Base-by-base conservation (phyloP, 805 yeast species). In the Sugiyamaella marilandica region DNA sequence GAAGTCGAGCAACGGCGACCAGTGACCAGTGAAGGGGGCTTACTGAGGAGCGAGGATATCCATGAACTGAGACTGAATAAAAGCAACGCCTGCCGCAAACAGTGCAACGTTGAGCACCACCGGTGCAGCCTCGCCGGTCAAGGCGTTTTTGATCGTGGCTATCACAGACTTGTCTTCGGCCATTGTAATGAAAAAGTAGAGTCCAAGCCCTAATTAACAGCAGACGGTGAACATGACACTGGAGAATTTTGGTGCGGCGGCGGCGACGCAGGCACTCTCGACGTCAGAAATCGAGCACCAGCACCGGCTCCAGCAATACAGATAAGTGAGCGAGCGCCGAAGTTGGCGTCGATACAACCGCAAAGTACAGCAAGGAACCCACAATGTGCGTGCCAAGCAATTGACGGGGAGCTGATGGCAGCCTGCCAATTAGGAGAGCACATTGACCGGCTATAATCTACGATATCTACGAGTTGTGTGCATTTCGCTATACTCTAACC, bases 31-130 rank as follows among this genome's bases (percentile, higher is more conserved):
- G 7, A 24, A 7, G 29, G 7, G 29, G 21, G 21, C 62, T 45
- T 58, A 59, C 69, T 69, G 72, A 45, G 73, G 73, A 53, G 68
- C 65, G 46, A 70, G 63, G 67, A 60, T 62, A 55, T 70, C 74
- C 63, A 69, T 68, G 51, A 68, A 51, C 35, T 70, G 60, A 49
- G 72, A 67, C 62, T 68, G 68, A 58, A 70, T 66, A 59, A 70
- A 69, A 32, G 62, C 64, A 34, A 70, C 71, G 39, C 73, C 74
- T 29, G 70, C 62, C 14, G 57, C 58, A 50, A 62, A 62, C 14
- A 63, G 54, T 26, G 63, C 56, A 49, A 64, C 62, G 57, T 62
- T 55, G 49, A 59, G 49, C 45, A 55, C 51, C 18, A 57, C 62
- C 29, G 59, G 59, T 10, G 58, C 54, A 21, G 63, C 53, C 50